Percentiles rank a stretch among this genome's conserved stretches.
phyloP scores from a whole-genome alignment of 768 basidiomycete genomes.

The Lactifluus volemus region DNA sequence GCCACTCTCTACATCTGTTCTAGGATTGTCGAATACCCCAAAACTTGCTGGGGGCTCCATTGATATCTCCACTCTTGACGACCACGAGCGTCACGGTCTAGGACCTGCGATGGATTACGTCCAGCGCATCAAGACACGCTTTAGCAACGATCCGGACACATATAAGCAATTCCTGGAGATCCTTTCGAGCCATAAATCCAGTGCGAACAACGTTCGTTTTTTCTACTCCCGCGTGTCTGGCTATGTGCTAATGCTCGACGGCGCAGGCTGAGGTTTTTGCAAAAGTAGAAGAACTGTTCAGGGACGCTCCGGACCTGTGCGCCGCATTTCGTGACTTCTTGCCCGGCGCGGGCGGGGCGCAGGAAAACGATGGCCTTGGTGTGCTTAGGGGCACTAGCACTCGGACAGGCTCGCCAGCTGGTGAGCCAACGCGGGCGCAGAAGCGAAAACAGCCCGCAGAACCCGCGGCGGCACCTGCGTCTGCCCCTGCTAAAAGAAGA shows the following conservation, averaged over 20 bases:
- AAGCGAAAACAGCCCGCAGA: conserved; percentile 26
- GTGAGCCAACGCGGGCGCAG: conserved; percentile 36
- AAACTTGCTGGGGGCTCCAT: neutral
- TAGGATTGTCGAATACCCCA: conserved; percentile 9
- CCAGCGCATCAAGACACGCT: conserved; percentile 92
- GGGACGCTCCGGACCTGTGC: conserved; percentile 65
- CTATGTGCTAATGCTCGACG: neutral
- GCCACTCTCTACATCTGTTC: conserved; percentile 9
- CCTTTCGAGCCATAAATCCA: conserved; percentile 54
- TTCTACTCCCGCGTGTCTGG: conserved; percentile 15
- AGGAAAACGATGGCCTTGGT: conserved; percentile 1
- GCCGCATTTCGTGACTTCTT: conserved; percentile 70
- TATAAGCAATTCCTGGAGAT: conserved; percentile 76
- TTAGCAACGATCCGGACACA: conserved; percentile 68
- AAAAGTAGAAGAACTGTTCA: conserved; percentile 62
- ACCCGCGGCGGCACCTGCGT: conserved; percentile 15
- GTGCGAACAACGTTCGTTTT: conserved; percentile 38
- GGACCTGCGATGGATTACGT: conserved; percentile 90
- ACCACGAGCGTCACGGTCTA: conserved; percentile 28
- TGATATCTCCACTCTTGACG: conserved; percentile 4
- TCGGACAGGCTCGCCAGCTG: conserved; percentile 17
- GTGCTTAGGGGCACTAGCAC: conserved; percentile 18
- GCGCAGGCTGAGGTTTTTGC: conserved; percentile 55
- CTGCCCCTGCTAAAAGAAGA: conserved; percentile 62
- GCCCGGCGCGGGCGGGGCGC: conserved; percentile 32